These are phyloP conservation scores for Taxillus chinensis DNA, from an alignment of 164 flowering plant genomes.

Conservation along the genomic window DNA sequence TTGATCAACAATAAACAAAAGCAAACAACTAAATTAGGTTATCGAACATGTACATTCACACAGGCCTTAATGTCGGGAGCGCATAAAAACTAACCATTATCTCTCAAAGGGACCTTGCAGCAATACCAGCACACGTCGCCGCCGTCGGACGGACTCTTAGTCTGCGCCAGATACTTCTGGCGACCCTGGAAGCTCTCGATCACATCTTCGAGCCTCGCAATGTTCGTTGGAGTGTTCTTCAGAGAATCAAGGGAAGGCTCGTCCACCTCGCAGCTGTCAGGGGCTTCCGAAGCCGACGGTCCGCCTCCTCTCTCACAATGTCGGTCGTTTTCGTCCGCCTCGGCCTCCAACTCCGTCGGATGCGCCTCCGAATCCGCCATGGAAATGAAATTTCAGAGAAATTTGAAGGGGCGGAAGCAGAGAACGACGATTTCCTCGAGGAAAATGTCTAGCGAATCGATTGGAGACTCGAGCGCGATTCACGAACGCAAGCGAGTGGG, in stretches of 20 bases:
- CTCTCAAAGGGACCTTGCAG: conserved; percentile 69
- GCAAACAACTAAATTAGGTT: too few species aligned
- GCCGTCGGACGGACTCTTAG: conserved; percentile 86
- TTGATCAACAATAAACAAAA: too few species aligned
- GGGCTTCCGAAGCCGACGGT: conserved; percentile 3
- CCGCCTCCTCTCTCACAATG: conserved; percentile 10
- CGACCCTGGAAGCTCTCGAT: conserved; percentile 71
- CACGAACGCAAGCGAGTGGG: too few species aligned
- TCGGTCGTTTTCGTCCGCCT: conserved; percentile 6
- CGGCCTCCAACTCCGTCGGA: conserved; percentile 5
- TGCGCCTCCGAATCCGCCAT: conserved; percentile 27
- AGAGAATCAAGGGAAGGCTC: conserved; percentile 56
- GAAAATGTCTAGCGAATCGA: too few species aligned
- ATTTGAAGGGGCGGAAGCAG: too few species aligned
- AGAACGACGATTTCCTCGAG: too few species aligned
- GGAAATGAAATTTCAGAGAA: not conserved
- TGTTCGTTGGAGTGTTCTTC: conserved; percentile 87
- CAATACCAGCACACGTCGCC: conserved; percentile 91
- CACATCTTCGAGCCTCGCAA: conserved; percentile 76
- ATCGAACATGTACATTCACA: too few species aligned
- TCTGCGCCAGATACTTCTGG: conserved; percentile 82
- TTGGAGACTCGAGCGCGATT: too few species aligned
- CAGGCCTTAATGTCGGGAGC: too few species aligned
- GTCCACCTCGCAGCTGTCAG: conserved; percentile 13
- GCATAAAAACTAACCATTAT: conserved; percentile 41